Percentiles rank a stretch among this genome's conserved stretches.
phyloP scores from a whole-genome alignment of 2,329 filamentous ascomycete genomes.

The Talaromyces sp. region DNA sequence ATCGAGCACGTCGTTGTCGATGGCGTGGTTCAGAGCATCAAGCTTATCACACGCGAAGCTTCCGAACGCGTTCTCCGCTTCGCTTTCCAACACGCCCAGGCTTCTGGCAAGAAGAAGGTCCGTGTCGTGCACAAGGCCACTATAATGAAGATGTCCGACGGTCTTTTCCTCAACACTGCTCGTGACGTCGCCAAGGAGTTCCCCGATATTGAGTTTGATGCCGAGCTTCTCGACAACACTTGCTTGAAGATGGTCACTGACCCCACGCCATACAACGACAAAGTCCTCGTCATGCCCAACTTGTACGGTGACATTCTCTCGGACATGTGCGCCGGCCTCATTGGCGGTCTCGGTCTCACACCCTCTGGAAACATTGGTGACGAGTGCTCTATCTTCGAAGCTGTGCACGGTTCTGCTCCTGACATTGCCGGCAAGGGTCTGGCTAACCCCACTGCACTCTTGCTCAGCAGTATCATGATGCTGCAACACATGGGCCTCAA shows the following conservation, averaged over 20 bases:
- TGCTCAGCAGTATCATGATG: constrained; percentile 99
- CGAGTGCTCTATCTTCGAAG: constrained; percentile 99
- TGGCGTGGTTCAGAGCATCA: constrained; percentile 98
- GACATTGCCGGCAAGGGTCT: constrained; percentile 95
- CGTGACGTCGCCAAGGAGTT: constrained; percentile 88
- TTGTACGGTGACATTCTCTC: constrained; percentile 99
- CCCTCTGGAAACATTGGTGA: constrained; percentile 98
- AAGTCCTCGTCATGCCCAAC: constrained; percentile 96
- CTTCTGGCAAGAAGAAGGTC: constrained; percentile 92
- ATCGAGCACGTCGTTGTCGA: constrained; percentile 98
- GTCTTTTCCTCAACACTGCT: constrained; percentile 89
- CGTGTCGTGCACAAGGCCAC: constrained; percentile 99
- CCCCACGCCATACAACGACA: constrained; percentile 95
- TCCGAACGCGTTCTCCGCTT: constrained; percentile 93
- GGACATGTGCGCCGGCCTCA: constrained; percentile 98
- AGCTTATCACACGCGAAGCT: constrained; percentile 94
- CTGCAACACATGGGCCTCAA: constrained; percentile 93
- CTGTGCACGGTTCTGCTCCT: constrained; percentile 93
- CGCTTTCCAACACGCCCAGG: constrained; percentile 95
- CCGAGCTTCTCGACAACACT: constrained; percentile 97
- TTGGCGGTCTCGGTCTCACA: constrained; percentile 93
- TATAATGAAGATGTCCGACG: constrained; percentile 99
- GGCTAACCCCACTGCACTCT: constrained; percentile 93
- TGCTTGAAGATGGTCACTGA: constrained; percentile 99
- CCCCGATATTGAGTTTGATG: constrained; percentile 92